Evolutionary conservation across 352 stramenopile species (phyloP).

Genomic region (Globisporangium irregulare): DNA sequence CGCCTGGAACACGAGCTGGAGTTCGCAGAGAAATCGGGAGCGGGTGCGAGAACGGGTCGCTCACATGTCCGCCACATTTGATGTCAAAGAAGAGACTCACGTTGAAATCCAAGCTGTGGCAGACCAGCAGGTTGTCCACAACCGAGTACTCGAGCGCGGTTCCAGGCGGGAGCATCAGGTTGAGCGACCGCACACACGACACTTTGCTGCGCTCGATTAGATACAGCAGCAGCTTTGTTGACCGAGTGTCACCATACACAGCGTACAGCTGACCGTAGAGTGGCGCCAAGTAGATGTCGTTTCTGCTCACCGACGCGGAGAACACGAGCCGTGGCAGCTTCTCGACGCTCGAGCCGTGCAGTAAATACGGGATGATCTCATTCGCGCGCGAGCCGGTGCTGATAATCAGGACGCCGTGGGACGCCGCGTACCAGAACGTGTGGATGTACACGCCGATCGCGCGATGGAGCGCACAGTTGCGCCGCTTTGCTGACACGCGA

Average conservation of each 20-base stretch:
- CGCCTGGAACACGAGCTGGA: conserved; percentile 17
- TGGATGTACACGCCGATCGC: conserved; percentile 59
- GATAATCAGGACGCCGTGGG: conserved; percentile 61
- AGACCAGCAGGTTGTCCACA: conserved; percentile 81
- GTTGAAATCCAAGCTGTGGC: conserved; percentile 78
- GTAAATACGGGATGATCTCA: conserved; percentile 69
- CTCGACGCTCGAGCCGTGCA: conserved; percentile 55
- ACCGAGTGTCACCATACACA: conserved; percentile 54
- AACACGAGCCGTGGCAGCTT: conserved; percentile 76
- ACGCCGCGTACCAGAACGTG: conserved; percentile 69
- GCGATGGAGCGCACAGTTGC: conserved; percentile 52
- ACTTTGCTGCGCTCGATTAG: conserved; percentile 58
- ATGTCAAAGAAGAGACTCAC: conserved; percentile 83
- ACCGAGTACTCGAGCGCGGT: conserved; percentile 68
- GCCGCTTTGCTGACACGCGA: conserved; percentile 55
- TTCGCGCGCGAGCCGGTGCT: conserved; percentile 72
- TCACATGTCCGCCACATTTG: conserved; percentile 46
- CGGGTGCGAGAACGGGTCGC: conserved; percentile 70
- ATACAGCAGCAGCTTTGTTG: conserved; percentile 72
- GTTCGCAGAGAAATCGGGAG: conserved; percentile 54
- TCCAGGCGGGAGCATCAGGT: conserved; percentile 60
- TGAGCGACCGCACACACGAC: conserved; percentile 69
- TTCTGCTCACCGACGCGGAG: conserved; percentile 44
- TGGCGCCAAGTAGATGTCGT: conserved; percentile 56
- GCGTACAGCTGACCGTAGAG: conserved; percentile 72